phyloP scores from a whole-genome alignment of 2,329 filamentous ascomycete genomes.

The Fusarium albosuccineum region DNA sequence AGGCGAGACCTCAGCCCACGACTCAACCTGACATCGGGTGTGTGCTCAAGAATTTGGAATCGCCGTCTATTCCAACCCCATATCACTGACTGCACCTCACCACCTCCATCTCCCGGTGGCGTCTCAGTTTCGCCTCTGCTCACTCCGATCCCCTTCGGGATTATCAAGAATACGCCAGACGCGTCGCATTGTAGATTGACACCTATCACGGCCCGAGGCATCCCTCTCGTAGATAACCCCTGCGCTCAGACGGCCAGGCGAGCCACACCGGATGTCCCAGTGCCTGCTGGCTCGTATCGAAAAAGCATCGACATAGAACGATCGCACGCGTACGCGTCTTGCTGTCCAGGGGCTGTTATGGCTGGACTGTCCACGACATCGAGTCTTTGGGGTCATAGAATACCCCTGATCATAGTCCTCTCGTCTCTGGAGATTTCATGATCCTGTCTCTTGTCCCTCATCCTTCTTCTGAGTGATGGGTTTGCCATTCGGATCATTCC shows the following conservation, averaged over 20 bases:
- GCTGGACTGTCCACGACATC: too few relatives aligned
- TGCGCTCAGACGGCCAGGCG: background rate
- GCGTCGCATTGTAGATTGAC: constrained; percentile 9
- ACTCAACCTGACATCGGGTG: too few relatives aligned
- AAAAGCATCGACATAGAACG: background rate
- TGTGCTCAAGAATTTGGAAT: background rate
- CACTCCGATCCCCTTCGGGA: background rate
- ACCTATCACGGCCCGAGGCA: background rate
- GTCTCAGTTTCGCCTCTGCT: constrained; percentile 4
- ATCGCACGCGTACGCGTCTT: background rate
- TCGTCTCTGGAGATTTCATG: background rate
- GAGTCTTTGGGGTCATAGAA: too few relatives aligned
- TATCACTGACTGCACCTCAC: background rate
- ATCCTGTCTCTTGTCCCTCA: background rate
- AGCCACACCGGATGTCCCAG: background rate
- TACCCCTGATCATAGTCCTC: background rate
- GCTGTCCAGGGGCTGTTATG: background rate
- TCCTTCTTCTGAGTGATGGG: constrained; percentile 37
- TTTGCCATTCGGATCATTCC: constrained; percentile 32
- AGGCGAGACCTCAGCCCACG: too few relatives aligned
- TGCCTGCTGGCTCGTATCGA: background rate
- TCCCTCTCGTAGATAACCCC: background rate
- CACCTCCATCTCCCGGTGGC: constrained; percentile 2
- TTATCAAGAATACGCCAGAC: constrained; percentile 6
- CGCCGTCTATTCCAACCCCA: background rate